Base-by-base conservation (phyloP, 805 yeast genomes). In the Pichia heedii region DNA sequence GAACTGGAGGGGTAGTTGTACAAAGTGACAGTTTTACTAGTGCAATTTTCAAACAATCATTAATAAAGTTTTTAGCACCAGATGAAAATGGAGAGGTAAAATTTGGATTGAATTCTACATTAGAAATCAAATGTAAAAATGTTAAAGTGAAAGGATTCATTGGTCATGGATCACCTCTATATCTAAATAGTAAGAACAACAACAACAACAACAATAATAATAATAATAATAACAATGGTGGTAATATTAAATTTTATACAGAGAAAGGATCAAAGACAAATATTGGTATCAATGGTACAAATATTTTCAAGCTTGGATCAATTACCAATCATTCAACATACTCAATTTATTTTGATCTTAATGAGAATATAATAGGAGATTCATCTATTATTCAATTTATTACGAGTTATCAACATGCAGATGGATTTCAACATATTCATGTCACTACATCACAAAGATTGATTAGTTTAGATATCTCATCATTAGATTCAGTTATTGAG, bases 11-110 rank as follows among this genome's bases (percentile, higher is more conserved):
- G 40, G 64, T 66, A 3, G 69, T 78, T 22, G 76, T 80, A 3
- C 70, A 79, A 65, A 68, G 80, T 44, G 87, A 80, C 61, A 74
- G 81, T 4, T 80, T 79, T 54, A 70, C 74, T 29, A 79, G 85
- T 0, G 74, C 85, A 1, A 79, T 80, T 48, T 80, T 80, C 65
- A 77, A 74, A 52, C 84, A 79, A 60, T 78, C 84, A 21, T 70
- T 79, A 43, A 67, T 71, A 42, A 70, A 74, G 53, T 71, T 77
- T 48, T 68, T 79, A 51, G 59, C 57, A 19, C 5, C 30, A 5
- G 38, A 49, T 22, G 44, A 65, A 63, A 26, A 53, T 8, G 74
- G 63, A 0, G 61, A 56, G 43, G 57, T 74, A 26, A 69, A 69
- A 27, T 67, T 76, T 69, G 86, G 79, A 0, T 62, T 75, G 49